Evolutionary conservation across 352 stramenopile species (phyloP).

Genomic region (Globisporangium mamillatum): DNA sequence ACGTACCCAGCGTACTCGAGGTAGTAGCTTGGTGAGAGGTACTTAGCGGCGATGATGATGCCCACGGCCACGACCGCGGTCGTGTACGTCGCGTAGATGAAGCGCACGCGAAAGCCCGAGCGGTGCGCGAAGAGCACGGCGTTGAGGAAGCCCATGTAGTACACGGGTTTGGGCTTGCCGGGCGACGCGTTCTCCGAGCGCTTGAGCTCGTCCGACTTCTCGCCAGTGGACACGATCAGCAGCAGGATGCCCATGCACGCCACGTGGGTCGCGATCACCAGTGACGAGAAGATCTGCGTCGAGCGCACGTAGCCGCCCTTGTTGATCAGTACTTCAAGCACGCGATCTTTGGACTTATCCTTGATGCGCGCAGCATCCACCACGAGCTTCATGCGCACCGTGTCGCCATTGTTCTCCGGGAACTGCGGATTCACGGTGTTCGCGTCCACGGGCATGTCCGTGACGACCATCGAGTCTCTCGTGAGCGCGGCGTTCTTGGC

Average conservation of each 20-base stretch:
- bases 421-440: slow-evolving; percentile 19
- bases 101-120: slow-evolving; percentile 74
- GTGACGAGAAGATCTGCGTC: slow-evolving; percentile 68
- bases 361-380: slow-evolving; percentile 45
- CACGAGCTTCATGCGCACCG: slow-evolving; percentile 38
- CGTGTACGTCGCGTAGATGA: slow-evolving; percentile 76
- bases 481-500: slow-evolving; percentile 56
- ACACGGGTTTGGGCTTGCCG: slow-evolving; percentile 66
- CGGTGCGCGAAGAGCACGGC: slow-evolving; percentile 73
- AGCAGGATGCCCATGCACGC: slow-evolving; percentile 71
- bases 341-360: slow-evolving; percentile 45
- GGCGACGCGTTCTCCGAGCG: slow-evolving; percentile 20
- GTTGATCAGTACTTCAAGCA: slow-evolving; percentile 60
- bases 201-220: slow-evolving; percentile 27
- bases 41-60: slow-evolving; percentile 63
- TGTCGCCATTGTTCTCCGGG: slow-evolving; percentile 13
- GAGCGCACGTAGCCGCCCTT: slow-evolving; percentile 81
- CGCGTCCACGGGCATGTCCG: slow-evolving; percentile 23
- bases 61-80: slow-evolving; percentile 59
- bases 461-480: slow-evolving; percentile 28
- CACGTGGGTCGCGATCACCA: slow-evolving; percentile 70
- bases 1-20: slow-evolving; percentile 72
- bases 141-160: slow-evolving; percentile 85
- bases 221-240: slow-evolving; percentile 52
- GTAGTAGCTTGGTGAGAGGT: slow-evolving; percentile 52